Evolutionary conservation across 257 asterid genomes (phyloP), one percentile per base, ranked within the genome.

Genomic region (Rhazya stricta): DNA sequence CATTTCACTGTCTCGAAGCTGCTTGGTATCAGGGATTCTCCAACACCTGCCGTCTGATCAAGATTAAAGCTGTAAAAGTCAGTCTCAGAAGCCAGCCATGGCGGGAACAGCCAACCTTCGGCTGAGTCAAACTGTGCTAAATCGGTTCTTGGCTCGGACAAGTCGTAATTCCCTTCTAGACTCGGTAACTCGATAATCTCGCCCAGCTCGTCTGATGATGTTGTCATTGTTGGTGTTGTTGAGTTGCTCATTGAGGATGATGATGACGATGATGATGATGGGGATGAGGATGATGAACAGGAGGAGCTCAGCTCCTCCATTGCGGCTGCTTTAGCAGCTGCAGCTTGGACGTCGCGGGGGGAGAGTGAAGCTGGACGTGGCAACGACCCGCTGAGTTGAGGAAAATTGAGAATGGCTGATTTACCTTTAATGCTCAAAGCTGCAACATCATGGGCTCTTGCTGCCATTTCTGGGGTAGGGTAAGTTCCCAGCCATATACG

Each of bases 101-200:
- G 87, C 58, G 89, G 88, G 8, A 80, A 84, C 77, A 85, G 58
- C 91, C 89, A 87, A 46, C 89, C 90, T 74, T 89, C 96, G 16
- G 25, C 88, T 82, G 93, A 79, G 86, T 87, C 91, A 51, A 74
- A 81, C 77, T 79, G 85, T 32, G 86, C 77, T 84, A 86, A 57
- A 84, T 83, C 85, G 60, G 77, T 72, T 13, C 76, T 67, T 0
- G 84, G 71, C 83, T 78, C 88, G 74, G 83, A 54, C 74, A 84
- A 76, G 71, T 83, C 92, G 42, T 75, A 83, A 46, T 79, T 73
- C 75, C 84, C 93, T 51, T 89, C 95, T 84, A 92, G 71, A 79
- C 90, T 89, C 76, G 96, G 97, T n/a, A 92, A 74, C 86, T 89
- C 92, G 27, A 90, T 90, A 2, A 92, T 86, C 90, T 92, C 88